phyloP scores from a whole-genome alignment of 1,139 yeast species.

The Yamadazyma taylorii region DNA sequence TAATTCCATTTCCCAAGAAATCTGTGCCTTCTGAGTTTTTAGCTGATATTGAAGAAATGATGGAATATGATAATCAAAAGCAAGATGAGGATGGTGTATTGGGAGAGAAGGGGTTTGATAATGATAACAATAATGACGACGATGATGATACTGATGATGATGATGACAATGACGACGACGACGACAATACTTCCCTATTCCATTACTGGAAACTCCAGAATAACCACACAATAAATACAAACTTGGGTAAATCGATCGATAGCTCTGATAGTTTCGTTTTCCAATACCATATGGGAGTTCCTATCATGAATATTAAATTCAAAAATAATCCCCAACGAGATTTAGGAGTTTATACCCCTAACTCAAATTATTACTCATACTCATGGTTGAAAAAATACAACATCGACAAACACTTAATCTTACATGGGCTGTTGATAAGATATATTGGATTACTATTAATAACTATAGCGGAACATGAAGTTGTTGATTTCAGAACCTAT shows the following conservation, averaged over 20 bases:
- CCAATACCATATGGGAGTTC: slow-evolving; percentile 34
- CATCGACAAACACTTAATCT: slow-evolving; percentile 28
- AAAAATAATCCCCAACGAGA: slow-evolving; percentile 32
- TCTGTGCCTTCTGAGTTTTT: slow-evolving; percentile 16
- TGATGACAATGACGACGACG: slow-evolving; percentile 22
- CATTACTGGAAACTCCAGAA: slow-evolving; percentile 41
- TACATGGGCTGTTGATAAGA: slow-evolving; percentile 41
- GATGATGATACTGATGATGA: slow-evolving; percentile 10
- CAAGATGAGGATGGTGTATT: too few relatives aligned
- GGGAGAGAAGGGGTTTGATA: too few relatives aligned
- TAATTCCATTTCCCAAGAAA: slow-evolving; percentile 34
- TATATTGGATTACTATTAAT: slow-evolving; percentile 39
- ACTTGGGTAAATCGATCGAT: slow-evolving; percentile 26
- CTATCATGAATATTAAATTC: slow-evolving; percentile 37
- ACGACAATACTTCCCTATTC: slow-evolving; percentile 31
- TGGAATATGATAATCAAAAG: too few relatives aligned
- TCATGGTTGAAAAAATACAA: slow-evolving; percentile 33
- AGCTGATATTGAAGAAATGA: not conserved
- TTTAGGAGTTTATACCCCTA: slow-evolving; percentile 31
- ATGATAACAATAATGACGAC: not conserved
- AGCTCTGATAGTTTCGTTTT: slow-evolving; percentile 33
- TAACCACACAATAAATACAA: slow-evolving; percentile 31
- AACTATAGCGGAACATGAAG: slow-evolving; percentile 43
- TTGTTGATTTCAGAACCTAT: slow-evolving; percentile 31
- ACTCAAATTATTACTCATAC: slow-evolving; percentile 37